Percentiles rank a stretch among this genome's conserved stretches.
These are phyloP conservation scores for Phoenix dactylifera DNA, from an alignment of 176 grass and related monocot species.

Conservation along the genomic window DNA sequence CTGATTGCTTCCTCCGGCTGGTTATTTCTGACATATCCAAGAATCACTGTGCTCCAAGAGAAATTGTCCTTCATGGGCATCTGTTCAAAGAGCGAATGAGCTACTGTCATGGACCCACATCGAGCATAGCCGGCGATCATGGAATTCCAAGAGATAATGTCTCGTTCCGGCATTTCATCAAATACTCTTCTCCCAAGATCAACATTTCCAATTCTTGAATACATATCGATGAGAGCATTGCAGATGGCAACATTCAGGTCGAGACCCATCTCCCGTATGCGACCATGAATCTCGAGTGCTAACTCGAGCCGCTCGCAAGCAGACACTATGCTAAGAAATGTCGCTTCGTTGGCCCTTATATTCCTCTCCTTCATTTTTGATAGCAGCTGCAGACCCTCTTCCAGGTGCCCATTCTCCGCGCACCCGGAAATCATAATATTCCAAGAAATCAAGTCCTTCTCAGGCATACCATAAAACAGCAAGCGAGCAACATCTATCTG, in stretches of 20 bases:
- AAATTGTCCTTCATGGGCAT: not conserved
- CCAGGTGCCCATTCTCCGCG: not conserved
- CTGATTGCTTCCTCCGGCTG: not conserved
- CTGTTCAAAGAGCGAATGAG: not conserved
- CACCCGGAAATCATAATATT: not conserved
- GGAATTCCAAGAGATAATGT: slow-evolving; percentile 4
- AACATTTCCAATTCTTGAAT: slow-evolving; percentile 1
- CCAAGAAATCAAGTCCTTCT: not conserved
- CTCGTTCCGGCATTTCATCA: not conserved
- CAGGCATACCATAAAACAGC: not conserved
- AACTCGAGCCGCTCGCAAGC: not conserved
- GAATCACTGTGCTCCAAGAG: slow-evolving; percentile 7
- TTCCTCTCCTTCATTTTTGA: not conserved
- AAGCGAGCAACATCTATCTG: not conserved
- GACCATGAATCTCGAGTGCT: slow-evolving; percentile 4
- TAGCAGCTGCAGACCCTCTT: not conserved
- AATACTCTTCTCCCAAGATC: not conserved
- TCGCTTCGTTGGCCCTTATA: not conserved
- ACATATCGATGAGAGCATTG: slow-evolving; percentile 7
- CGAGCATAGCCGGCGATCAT: slow-evolving; percentile 6
- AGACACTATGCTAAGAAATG: not conserved
- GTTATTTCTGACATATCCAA: not conserved
- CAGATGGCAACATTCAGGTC: not conserved
- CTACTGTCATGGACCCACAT: not conserved
- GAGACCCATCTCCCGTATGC: not conserved